Base-by-base conservation (phyloP, 2,329 filamentous ascomycete genomes). In the Claviceps digitariae region DNA sequence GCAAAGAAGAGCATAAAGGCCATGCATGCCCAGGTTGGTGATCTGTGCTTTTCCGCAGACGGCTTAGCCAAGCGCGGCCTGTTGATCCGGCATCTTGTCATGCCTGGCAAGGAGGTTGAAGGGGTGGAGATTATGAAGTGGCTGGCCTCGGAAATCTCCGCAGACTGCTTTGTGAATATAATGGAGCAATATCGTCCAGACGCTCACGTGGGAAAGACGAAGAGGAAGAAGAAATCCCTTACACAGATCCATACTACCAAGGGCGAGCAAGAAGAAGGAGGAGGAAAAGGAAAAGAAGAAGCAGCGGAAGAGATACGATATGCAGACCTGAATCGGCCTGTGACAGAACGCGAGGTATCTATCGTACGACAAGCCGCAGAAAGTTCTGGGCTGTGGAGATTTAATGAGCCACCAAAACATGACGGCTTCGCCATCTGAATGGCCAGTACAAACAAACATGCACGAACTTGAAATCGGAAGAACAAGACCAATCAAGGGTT, bases 111-210 rank as follows among this genome's bases (percentile, higher is more conserved):
- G 61, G 84, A 87, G 62, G 78, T 79, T 20, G 87, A 93, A 67
- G 84, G 84, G 0, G 74, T 75, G 50, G 72, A 81, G 57, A 93
- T 94, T 55, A 84, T 94, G 74, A 74, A 71, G 56, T 94, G 87
- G 75, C 72, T 94, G 17, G 87, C 86, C 0, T 72, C 77, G 29
- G 79, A 89, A 51, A 75, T 94, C 2, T 87, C 84, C 3, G 76
- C 72, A 53, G 87, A 93, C 65, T 74, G 86, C 45, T 91, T 90
- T 67, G 78, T 93, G 55, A 84, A 94, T 64, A 83, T 94, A 58
- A 93, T 93, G 87, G 87, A 94, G 67, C 88, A 94, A 68, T 93
- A 93, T 63, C 82, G 82, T 57, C 87, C 87, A 0, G 79, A 86
- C 57, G 88, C 86, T 0, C 82, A 94, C 65, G 88, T 94, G 1